Evolutionary conservation across 176 grass and related monocot genomes (phyloP), one percentile per base, ranked within the genome.

Genomic region (Sorghum bicolor): DNA sequence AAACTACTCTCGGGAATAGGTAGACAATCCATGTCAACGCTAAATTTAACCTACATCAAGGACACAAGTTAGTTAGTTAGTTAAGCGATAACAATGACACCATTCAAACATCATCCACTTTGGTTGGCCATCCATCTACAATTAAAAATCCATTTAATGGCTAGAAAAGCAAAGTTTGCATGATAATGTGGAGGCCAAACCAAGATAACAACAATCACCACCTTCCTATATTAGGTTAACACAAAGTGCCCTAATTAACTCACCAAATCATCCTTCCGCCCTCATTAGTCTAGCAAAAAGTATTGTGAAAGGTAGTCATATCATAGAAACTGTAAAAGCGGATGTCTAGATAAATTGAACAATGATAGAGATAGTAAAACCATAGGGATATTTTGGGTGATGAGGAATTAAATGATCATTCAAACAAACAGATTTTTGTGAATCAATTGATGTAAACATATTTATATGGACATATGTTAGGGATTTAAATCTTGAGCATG

Each of bases 1-100:
- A 92, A 92, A 79, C 64, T 85, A 74, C 72, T 85, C 82, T 94
- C 92, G 1, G 89, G 82, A 33, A 94, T 25, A 64, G 92, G 92
- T 52, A 89, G 78, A 44, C 92, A 94, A 70, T 94, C 92, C 30
- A 67, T 77, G 52, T 82, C 63, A 53, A 92, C 77, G 47, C 77
- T 85, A 78, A 90, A 93, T 78, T 93, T 93, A 41, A 93, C 87
- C 91, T 93, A 74, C 68, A 87, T 43, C 15, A 79, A 43, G 45
- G 47, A 61, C n/a, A 86, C 5, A 74, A 26, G 57, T 61, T 26
- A 61, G 84, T 36, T 83, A 64, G 3, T 86, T 82, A 86, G 84
- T 36, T 83, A 64, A 26, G 66, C 16, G 3, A 82, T 10, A 45
- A 77, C 2, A 37, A 10, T 20, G 4, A 33, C 40, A 29, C 8